Evolutionary conservation across 2,329 filamentous ascomycete genomes (phyloP).

Genomic region (Aspergillus thermomutatus): DNA sequence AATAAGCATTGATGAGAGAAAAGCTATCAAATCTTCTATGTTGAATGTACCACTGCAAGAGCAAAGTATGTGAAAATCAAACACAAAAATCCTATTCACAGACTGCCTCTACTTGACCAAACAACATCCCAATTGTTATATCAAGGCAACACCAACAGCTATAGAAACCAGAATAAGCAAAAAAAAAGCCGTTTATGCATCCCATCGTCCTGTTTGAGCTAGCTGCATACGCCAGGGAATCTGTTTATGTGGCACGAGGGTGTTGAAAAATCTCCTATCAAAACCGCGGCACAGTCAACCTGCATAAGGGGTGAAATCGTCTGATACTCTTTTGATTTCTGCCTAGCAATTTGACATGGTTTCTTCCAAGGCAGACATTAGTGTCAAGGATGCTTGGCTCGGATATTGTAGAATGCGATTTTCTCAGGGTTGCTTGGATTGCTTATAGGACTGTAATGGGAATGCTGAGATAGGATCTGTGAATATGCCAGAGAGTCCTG

Average conservation of each 20-base stretch:
- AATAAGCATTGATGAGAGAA: not conserved
- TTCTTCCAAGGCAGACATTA: not conserved
- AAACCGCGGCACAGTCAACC: not conserved
- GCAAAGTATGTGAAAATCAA: not conserved
- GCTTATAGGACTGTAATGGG: too few relatives aligned
- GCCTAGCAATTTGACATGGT: not conserved
- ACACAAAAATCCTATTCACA: not conserved
- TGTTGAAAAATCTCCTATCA: not conserved
- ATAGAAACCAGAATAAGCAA: not conserved
- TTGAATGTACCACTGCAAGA: not conserved
- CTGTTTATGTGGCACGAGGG: not conserved
- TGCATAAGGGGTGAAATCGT: not conserved
- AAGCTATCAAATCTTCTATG: not conserved
- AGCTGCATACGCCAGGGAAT: not conserved
- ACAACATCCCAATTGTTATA: not conserved
- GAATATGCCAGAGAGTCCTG: too few relatives aligned
- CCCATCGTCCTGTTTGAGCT: not conserved
- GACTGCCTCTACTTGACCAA: not conserved
- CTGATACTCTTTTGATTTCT: not conserved
- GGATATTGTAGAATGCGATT: too few relatives aligned
- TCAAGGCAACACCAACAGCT: not conserved
- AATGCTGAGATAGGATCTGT: too few relatives aligned
- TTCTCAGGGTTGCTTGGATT: too few relatives aligned
- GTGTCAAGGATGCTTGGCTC: too few relatives aligned
- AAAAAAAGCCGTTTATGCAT: not conserved